A percentile compares a stretch with the other conserved stretches of the same genome.
These are phyloP conservation scores for Parsonsia alboflavescens DNA, from an alignment of 257 asterid species.

Conservation along the genomic window DNA sequence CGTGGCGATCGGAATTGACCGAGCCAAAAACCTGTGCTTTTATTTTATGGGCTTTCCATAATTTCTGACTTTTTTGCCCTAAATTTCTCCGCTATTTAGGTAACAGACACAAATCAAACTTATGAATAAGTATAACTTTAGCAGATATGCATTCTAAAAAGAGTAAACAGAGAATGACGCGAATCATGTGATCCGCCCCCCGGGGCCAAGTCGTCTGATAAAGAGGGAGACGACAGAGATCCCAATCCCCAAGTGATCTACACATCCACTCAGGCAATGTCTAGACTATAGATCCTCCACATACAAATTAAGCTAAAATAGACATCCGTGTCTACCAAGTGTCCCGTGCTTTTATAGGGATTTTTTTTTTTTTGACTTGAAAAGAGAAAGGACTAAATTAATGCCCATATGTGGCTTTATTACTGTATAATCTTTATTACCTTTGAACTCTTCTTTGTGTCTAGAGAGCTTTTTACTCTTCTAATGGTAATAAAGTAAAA, in stretches of 20 bases:
- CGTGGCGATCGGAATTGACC: background rate
- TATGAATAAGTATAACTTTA: background rate
- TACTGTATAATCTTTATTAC: too few species aligned
- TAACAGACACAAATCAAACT: background rate
- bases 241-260: background rate
- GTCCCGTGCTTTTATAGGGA: background rate
- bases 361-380: too few species aligned
- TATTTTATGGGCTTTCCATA: background rate
- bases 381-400: too few species aligned
- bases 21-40: background rate
- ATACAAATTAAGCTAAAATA: background rate
- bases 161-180: background rate
- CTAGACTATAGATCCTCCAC: too few species aligned
- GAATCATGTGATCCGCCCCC: slow-evolving; percentile 1
- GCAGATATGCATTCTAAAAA: background rate
- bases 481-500: too few species aligned
- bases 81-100: background rate
- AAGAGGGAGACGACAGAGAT: background rate
- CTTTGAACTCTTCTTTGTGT: too few species aligned
- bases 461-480: too few species aligned
- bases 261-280: background rate
- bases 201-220: background rate
- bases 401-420: too few species aligned
- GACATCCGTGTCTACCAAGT: background rate
- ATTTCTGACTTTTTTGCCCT: background rate